Conservation (phyloP, 129 eudicot species). For the Artemisia tridentata region DNA sequence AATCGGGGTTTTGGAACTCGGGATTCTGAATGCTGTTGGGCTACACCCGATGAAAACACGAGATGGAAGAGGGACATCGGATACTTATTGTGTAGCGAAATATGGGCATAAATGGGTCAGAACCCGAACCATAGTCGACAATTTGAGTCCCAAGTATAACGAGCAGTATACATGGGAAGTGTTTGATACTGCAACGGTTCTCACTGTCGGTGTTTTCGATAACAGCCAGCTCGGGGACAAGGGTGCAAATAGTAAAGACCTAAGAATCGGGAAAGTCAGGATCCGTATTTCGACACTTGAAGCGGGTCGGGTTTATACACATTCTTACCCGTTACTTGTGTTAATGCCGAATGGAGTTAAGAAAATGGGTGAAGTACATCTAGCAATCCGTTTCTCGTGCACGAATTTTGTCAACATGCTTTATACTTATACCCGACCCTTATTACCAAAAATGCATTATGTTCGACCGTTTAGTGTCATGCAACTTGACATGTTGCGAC, state of each 20-base stretch:
- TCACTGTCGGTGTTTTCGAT: slow-evolving; percentile 86
- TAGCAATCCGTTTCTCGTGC: slow-evolving; percentile 86
- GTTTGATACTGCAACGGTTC: slow-evolving; percentile 86
- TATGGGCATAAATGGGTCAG: slow-evolving; percentile 96
- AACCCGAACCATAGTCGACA: slow-evolving; percentile 84
- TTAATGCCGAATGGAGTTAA: slow-evolving; percentile 89
- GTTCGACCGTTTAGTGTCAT: slow-evolving; percentile 80
- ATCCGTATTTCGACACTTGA: slow-evolving; percentile 90
- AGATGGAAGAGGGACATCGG: slow-evolving; percentile 86
- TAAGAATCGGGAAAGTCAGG: slow-evolving; percentile 82
- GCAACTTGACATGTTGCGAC: slow-evolving; percentile 94
- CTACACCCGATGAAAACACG: slow-evolving; percentile 96
- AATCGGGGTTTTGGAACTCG: slow-evolving; percentile 85
- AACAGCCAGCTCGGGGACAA: slow-evolving; percentile 81
- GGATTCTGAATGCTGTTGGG: slow-evolving; percentile 78
- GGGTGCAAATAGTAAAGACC: slow-evolving; percentile 59
- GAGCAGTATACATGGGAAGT: slow-evolving; percentile 99
- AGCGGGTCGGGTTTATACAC: slow-evolving; percentile 88
- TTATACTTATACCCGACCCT: slow-evolving; percentile 64
- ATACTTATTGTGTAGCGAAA: slow-evolving; percentile 93
- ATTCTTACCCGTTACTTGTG: slow-evolving; percentile 86
- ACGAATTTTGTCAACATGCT: slow-evolving; percentile 90
- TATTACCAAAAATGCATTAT: slow-evolving; percentile 89
- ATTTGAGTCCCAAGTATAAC: slow-evolving; percentile 72
- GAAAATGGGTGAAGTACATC: slow-evolving; percentile 95